These are phyloP conservation scores for Sphagnurus paluster DNA, from an alignment of 1,284 basidiomycete genomes.

Conservation along the genomic window DNA sequence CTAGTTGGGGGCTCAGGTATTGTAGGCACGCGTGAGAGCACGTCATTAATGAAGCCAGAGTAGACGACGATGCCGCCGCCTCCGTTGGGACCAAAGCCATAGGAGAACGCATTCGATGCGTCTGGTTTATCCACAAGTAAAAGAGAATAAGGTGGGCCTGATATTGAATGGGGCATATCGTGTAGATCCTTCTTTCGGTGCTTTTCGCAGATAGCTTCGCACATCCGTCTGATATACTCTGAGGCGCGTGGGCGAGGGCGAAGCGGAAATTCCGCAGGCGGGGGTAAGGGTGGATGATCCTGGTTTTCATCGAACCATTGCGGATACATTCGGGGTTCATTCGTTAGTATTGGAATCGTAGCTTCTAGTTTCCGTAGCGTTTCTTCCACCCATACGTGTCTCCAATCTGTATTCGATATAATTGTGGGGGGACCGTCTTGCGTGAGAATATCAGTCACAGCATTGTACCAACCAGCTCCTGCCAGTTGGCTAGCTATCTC, in stretches of 20 bases:
- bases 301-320: conserved; percentile 55
- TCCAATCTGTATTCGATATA: conserved; percentile 78
- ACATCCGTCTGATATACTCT: conserved; percentile 60
- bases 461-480: conserved; percentile 82
- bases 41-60: conserved; percentile 83
- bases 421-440: conserved; percentile 64
- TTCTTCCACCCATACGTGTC: conserved; percentile 77
- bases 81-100: conserved; percentile 88
- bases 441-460: conserved; percentile 76
- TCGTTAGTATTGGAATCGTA: conserved; percentile 64
- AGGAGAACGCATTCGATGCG: conserved; percentile 84
- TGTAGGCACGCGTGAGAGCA: conserved; percentile 52
- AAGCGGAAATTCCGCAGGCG: conserved; percentile 71
- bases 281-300: conserved; percentile 61
- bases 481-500: conserved; percentile 75
- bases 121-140: conserved; percentile 82
- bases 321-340: conserved; percentile 52
- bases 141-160: conserved; percentile 85
- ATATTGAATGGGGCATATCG: conserved; percentile 53
- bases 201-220: conserved; percentile 45
- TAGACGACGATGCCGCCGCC: conserved; percentile 90
- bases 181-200: conserved; percentile 29
- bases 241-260: conserved; percentile 69
- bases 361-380: conserved; percentile 75
- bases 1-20: conserved; percentile 24